These are phyloP conservation scores for Mollisiaceae sp. DNA, from an alignment of 2,329 filamentous ascomycete genomes.

Conservation along the genomic window DNA sequence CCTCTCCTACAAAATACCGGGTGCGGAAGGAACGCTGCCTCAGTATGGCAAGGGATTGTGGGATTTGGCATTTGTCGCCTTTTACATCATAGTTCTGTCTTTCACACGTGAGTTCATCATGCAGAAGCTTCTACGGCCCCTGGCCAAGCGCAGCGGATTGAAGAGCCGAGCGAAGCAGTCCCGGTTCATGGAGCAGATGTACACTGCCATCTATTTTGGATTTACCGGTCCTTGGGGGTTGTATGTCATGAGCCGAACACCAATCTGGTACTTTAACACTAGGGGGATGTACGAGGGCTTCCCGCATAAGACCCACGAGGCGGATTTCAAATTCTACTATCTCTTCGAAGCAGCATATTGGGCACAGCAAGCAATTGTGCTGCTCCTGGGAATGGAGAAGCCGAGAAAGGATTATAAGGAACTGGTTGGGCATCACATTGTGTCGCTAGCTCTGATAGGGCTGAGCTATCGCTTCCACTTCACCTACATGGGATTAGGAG, in stretches of 20 bases:
- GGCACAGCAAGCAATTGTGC: slow-evolving; percentile 90
- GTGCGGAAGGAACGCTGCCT: slow-evolving; percentile 49
- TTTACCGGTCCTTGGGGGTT: slow-evolving; percentile 82
- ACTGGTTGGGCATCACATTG: slow-evolving; percentile 88
- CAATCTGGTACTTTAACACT: slow-evolving; percentile 96
- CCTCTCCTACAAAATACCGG: slow-evolving; percentile 80
- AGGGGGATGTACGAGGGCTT: slow-evolving; percentile 87
- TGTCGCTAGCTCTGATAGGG: slow-evolving; percentile 82
- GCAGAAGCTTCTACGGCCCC: slow-evolving; percentile 83
- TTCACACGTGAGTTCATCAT: slow-evolving; percentile 97
- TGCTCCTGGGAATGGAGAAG: slow-evolving; percentile 87
- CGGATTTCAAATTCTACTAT: slow-evolving; percentile 92
- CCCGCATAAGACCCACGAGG: slow-evolving; percentile 82
- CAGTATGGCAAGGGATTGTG: slow-evolving; percentile 90
- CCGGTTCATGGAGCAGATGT: slow-evolving; percentile 95
- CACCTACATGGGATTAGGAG: slow-evolving; percentile 89
- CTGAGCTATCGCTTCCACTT: slow-evolving; percentile 96
- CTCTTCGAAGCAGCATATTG: slow-evolving; percentile 94
- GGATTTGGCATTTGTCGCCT: slow-evolving; percentile 85
- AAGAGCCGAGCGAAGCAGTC: slow-evolving; percentile 77
- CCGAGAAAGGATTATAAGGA: slow-evolving; percentile 95
- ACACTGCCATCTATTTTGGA: slow-evolving; percentile 89
- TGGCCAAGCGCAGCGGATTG: slow-evolving; percentile 74
- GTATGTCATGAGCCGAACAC: slow-evolving; percentile 89
- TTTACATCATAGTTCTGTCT: slow-evolving; percentile 87